Conservation (phyloP, 495 filamentous ascomycete genomes). For the Sordaria brevicollis region DNA sequence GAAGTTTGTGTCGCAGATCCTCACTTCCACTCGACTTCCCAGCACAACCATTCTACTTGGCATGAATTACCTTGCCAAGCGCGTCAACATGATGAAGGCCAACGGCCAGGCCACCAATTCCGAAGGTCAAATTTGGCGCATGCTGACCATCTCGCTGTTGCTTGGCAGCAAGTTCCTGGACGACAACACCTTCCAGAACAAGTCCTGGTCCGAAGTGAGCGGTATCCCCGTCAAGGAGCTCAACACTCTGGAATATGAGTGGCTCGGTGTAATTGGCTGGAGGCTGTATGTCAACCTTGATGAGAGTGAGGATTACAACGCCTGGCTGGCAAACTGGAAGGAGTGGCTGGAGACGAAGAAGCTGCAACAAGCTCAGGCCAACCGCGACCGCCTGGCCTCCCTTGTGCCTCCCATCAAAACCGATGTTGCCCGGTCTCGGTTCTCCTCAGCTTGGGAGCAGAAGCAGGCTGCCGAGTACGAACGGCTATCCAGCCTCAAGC, state of each 20-base stretch:
- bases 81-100: constrained; percentile 64
- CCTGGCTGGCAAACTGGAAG: constrained; percentile 79
- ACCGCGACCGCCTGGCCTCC: constrained; percentile 40
- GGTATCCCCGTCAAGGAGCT: constrained; percentile 80
- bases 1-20: constrained; percentile 89
- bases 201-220: constrained; percentile 97
- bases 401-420: constrained; percentile 61
- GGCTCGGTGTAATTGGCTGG: constrained; percentile 79
- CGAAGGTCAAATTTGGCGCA: constrained; percentile 74
- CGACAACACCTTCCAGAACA: constrained; percentile 98
- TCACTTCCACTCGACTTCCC: constrained; percentile 88
- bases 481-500: constrained; percentile 30
- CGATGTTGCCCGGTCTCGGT: constrained; percentile 33
- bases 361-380: constrained; percentile 38
- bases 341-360: constrained; percentile 60
- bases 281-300: constrained; percentile 80
- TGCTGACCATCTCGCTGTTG: constrained; percentile 80
- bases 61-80: constrained; percentile 77
- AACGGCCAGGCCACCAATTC: constrained; percentile 44
- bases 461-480: constrained; percentile 43
- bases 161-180: constrained; percentile 97
- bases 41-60: constrained; percentile 92
- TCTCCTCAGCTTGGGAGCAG: constrained; percentile 41
- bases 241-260: constrained; percentile 85
- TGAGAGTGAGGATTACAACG: constrained; percentile 68